Conservation (phyloP, 2,329 filamentous ascomycete genomes). For the Fusarium beomiforme region DNA sequence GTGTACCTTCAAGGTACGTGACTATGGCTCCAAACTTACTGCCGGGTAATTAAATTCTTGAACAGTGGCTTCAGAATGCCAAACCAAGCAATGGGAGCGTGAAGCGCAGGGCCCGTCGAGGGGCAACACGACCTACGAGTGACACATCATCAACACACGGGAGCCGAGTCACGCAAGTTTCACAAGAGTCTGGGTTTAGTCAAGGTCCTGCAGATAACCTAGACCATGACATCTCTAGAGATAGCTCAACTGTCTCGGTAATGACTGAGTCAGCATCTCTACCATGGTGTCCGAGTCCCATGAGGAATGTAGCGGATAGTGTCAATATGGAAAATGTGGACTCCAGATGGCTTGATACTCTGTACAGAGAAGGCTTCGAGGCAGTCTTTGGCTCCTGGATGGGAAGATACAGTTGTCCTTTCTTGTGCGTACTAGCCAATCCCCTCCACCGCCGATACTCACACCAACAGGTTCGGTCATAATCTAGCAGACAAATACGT, state of each 20-base stretch:
- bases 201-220: neutral
- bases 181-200: neutral
- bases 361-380: conserved; percentile 52
- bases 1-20: conserved; percentile 46
- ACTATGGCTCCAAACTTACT: too few species aligned
- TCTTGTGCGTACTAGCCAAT: conserved; percentile 45
- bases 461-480: conserved; percentile 36
- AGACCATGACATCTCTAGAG: neutral
- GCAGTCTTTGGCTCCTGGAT: conserved; percentile 55
- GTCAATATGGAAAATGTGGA: conserved; percentile 20
- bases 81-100: conserved; percentile 9
- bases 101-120: conserved; percentile 30
- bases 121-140: conserved; percentile 12
- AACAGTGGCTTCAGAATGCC: conserved; percentile 43
- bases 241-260: neutral
- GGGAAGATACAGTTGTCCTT: conserved; percentile 54
- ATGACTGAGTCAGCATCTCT: neutral
- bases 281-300: neutral
- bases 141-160: conserved; percentile 18
- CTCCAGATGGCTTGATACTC: conserved; percentile 39
- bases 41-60: neutral
- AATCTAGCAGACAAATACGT: conserved; percentile 44
- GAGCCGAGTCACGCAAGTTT: neutral
- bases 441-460: neutral
- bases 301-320: neutral